Evolutionary conservation across 306 rosid genomes (phyloP).

Genomic region (Begonia masoniana): DNA sequence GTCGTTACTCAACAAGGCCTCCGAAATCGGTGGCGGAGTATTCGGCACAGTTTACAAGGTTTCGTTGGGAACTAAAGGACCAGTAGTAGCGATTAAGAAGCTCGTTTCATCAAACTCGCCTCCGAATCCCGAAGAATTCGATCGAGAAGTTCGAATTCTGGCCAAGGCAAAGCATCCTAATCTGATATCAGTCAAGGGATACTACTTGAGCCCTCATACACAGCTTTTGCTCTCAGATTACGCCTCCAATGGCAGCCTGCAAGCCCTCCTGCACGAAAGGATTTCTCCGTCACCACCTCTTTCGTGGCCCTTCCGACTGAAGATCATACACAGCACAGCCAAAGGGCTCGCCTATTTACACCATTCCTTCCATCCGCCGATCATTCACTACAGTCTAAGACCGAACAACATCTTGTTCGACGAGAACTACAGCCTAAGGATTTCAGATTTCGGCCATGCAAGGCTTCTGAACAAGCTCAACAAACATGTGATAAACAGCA

Average conservation of each 20-base stretch:
- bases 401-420: constrained; percentile 49
- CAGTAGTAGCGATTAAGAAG: constrained; percentile 55
- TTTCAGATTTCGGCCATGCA: constrained; percentile 40
- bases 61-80: constrained; percentile 46
- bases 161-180: constrained; percentile 45
- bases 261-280: constrained; percentile 39
- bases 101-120: constrained; percentile 47
- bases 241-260: constrained; percentile 44
- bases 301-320: constrained; percentile 41
- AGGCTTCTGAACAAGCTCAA: constrained; percentile 35
- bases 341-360: constrained; percentile 48
- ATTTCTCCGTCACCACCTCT: constrained; percentile 39
- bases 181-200: constrained; percentile 41
- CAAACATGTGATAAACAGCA: constrained; percentile 42
- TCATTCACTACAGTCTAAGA: constrained; percentile 46
- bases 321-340: constrained; percentile 46
- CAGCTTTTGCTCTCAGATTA: constrained; percentile 40
- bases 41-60: constrained; percentile 82
- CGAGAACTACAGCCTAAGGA: constrained; percentile 32
- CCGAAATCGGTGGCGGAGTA: constrained; percentile 70
- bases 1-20: constrained; percentile 52
- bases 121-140: constrained; percentile 46
- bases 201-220: constrained; percentile 46
- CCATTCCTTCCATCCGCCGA: constrained; percentile 44
- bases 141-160: constrained; percentile 41